Base-by-base conservation (phyloP, 2,329 filamentous ascomycete species). In the Celoporthe dispersa region DNA sequence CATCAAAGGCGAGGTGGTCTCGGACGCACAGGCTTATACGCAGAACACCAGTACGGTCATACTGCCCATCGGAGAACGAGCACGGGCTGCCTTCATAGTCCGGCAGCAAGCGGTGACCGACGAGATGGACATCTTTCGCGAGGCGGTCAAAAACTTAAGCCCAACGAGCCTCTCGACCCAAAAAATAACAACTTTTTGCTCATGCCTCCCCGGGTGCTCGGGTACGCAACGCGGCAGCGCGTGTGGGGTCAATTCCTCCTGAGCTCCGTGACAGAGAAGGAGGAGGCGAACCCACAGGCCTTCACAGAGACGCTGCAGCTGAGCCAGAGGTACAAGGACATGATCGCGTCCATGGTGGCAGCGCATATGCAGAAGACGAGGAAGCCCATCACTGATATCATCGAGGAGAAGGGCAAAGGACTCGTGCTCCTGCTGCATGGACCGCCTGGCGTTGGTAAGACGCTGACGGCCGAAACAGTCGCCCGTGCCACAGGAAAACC, bases 361-460 rank as follows among this genome's bases (percentile, higher is more conserved):
- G 61, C 70, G 28, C 70, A 71, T 59, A 71, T 55, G 65, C 33
- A 67, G 28, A 61, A 44, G 37, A 33, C 22, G 28, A 67, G 70
- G 68, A 64, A 28, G n/a, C 67, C 68, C 62, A 68, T 72, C 44
- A 65, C 62, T 3, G 72, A 72, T 12, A 68, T 73, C 5, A 69
- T 73, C 11, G 57, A 70, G 39, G 67, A 72, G 44, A 66, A 71
- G 35, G 71, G 71, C 14, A 71, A 71, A 31, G 71, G 71, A 1
- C 61, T 71, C 9, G 67, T 71, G 1, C 33, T 73, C 14, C 60
- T 73, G n/a, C 67, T 73, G 2, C 68, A 71, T 55, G 71, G 71
- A 33, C 64, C 67, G 4, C 71, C 71, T 11, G 71, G 71, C 0
- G 71, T 73, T 31, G 71, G 71, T 9, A 73, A 73, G 67, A 73